Conservation (phyloP, 2,329 filamentous ascomycete species). For the Xylaria sp. region DNA sequence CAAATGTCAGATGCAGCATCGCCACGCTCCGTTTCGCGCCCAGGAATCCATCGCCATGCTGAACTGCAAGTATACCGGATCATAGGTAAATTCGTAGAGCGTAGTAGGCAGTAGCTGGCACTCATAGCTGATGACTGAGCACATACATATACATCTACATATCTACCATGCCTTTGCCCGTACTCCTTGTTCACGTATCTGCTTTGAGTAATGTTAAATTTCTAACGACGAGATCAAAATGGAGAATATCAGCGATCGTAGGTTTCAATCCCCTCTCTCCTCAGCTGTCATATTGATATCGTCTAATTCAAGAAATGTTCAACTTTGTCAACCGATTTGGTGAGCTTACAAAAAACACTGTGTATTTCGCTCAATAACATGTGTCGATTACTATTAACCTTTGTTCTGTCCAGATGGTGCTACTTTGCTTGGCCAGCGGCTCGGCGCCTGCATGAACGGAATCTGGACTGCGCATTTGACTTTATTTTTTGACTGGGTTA, state of each 20-base stretch:
- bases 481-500: slow-evolving; percentile 29
- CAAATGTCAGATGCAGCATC: slow-evolving; percentile 4
- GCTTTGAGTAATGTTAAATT: background rate
- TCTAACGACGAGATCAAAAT: background rate
- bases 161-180: background rate
- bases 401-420: slow-evolving; percentile 22
- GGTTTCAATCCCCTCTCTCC: background rate
- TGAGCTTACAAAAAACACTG: background rate
- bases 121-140: too few relatives aligned
- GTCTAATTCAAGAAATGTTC: too few relatives aligned
- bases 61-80: background rate
- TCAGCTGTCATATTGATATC: background rate
- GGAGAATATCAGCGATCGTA: slow-evolving; percentile 10
- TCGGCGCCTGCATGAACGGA: slow-evolving; percentile 20
- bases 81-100: background rate
- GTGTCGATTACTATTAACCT: background rate
- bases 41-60: slow-evolving; percentile 14
- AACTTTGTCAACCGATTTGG: background rate
- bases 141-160: background rate
- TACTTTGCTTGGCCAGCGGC: slow-evolving; percentile 18
- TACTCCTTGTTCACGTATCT: background rate
- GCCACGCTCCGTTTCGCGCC: background rate
- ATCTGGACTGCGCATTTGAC: slow-evolving; percentile 5
- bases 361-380: background rate
- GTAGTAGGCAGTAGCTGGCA: too few relatives aligned